Evolutionary conservation across 208 protist species (phyloP).

Genomic region (Crithidia fasciculata): DNA sequence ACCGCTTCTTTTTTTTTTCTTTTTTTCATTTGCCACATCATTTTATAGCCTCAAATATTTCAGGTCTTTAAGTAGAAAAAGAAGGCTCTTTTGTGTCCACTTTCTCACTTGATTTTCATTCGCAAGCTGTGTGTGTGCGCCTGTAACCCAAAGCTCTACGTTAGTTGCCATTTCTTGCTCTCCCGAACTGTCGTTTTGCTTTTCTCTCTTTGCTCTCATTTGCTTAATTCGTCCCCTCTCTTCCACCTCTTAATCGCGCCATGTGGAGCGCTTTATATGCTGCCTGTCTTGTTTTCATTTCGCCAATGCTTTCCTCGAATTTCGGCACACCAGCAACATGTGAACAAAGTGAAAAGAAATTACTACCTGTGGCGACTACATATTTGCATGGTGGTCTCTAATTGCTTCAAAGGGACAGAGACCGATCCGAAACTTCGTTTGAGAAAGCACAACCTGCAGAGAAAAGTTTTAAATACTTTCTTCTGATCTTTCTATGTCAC

Average conservation of each 20-base stretch:
- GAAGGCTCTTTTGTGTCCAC: no score
- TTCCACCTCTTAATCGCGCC: neutral
- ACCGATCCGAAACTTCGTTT: no score
- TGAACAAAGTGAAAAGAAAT: no score
- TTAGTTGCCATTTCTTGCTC: conserved; percentile 14
- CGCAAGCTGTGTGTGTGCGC: conserved; percentile 1
- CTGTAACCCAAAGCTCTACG: neutral
- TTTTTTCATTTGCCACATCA: conserved; percentile 14
- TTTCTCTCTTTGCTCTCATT: conserved; percentile 4
- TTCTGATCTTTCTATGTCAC: neutral
- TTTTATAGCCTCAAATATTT: neutral
- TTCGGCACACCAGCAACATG: no score
- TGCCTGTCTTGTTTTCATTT: no score
- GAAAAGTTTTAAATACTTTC: neutral
- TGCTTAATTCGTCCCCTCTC: conserved; percentile 5
- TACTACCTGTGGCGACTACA: no score
- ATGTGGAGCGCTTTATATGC: neutral
- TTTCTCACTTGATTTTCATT: conserved; percentile 15
- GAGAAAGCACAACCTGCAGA: no score
- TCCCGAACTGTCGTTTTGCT: conserved; percentile 7
- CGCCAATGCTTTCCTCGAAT: no score
- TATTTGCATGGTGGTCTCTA: no score
- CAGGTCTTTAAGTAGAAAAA: no score
- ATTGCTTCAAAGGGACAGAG: no score
- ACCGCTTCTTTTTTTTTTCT: conserved; percentile 24